phyloP scores from a whole-genome alignment of 352 stramenopile species.

The Elongisporangium anandrum region DNA sequence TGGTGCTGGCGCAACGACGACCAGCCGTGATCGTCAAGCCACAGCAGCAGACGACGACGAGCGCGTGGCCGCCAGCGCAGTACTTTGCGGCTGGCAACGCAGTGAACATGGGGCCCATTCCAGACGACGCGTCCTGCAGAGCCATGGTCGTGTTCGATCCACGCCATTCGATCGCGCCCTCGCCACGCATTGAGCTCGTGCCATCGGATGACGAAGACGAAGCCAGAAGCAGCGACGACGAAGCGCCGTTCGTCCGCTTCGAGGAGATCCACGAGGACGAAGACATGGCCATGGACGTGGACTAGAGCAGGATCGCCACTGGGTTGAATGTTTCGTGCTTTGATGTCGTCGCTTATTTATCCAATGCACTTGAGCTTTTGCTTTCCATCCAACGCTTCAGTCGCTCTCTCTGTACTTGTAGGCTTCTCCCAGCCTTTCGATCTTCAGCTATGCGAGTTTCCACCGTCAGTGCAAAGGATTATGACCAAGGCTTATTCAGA shows the following conservation, averaged over 20 bases:
- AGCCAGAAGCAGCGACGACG: slow-evolving; percentile 14
- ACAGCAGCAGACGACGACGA: not conserved
- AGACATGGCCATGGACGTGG: slow-evolving; percentile 67
- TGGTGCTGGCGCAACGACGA: not conserved
- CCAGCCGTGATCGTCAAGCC: not conserved
- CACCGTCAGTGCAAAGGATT: too few relatives aligned
- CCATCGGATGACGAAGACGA: slow-evolving; percentile 43
- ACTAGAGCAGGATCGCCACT: slow-evolving; percentile 36
- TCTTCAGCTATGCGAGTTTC: too few relatives aligned
- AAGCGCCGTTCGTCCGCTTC: slow-evolving; percentile 53
- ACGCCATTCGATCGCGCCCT: slow-evolving; percentile 16
- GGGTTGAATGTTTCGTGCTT: not conserved
- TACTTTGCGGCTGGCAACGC: slow-evolving; percentile 1
- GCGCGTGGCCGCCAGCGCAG: not conserved
- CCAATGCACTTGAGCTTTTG: not conserved
- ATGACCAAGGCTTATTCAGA: too few relatives aligned
- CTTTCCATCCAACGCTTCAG: not conserved
- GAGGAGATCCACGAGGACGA: slow-evolving; percentile 68
- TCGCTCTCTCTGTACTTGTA: too few relatives aligned
- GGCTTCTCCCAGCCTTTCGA: too few relatives aligned
- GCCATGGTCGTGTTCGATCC: slow-evolving; percentile 63
- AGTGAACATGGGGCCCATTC: slow-evolving; percentile 10
- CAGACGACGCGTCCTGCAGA: slow-evolving; percentile 24
- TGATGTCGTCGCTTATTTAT: not conserved
- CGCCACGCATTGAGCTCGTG: slow-evolving; percentile 48